Conservation (phyloP, 495 filamentous ascomycete genomes). For the Letharia columbiana region DNA sequence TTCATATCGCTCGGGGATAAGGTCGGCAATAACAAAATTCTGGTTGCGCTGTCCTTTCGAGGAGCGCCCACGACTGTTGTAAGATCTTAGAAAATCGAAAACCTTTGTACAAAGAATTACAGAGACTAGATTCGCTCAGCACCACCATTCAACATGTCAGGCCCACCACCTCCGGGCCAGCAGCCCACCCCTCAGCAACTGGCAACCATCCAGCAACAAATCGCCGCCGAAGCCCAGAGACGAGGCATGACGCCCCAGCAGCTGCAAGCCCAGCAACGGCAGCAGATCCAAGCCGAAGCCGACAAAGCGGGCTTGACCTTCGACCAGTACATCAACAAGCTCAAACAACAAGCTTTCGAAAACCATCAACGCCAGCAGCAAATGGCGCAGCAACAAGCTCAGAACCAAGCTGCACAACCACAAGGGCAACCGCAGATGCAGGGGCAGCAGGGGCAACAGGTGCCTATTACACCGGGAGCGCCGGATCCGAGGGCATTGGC, state of each 20-base stretch:
- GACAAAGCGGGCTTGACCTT: slow-evolving; percentile 53
- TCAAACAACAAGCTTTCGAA: slow-evolving; percentile 55
- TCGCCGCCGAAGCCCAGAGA: slow-evolving; percentile 66
- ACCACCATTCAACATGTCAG: slow-evolving; percentile 34
- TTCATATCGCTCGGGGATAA: neutral
- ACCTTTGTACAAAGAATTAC: neutral
- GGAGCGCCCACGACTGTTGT: neutral
- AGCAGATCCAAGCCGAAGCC: slow-evolving; percentile 53
- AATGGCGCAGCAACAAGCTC: slow-evolving; percentile 35
- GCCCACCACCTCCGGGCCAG: slow-evolving; percentile 41
- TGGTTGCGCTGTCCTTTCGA: slow-evolving; percentile 6
- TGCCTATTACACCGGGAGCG: slow-evolving; percentile 52
- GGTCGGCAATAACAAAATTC: neutral
- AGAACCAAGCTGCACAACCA: slow-evolving; percentile 30
- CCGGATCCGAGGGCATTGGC: slow-evolving; percentile 83
- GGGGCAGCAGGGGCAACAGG: slow-evolving; percentile 37
- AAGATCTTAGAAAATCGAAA: neutral
- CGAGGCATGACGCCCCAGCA: slow-evolving; percentile 67
- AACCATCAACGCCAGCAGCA: slow-evolving; percentile 41
- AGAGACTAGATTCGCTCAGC: slow-evolving; percentile 26
- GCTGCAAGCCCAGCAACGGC: slow-evolving; percentile 54
- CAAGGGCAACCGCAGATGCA: slow-evolving; percentile 20
- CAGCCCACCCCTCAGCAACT: slow-evolving; percentile 83
- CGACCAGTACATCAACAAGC: slow-evolving; percentile 55
- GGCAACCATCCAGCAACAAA: slow-evolving; percentile 70